Evolutionary conservation across 441 rosid genomes (phyloP).

Genomic region (Pelargonium hybrid): DNA sequence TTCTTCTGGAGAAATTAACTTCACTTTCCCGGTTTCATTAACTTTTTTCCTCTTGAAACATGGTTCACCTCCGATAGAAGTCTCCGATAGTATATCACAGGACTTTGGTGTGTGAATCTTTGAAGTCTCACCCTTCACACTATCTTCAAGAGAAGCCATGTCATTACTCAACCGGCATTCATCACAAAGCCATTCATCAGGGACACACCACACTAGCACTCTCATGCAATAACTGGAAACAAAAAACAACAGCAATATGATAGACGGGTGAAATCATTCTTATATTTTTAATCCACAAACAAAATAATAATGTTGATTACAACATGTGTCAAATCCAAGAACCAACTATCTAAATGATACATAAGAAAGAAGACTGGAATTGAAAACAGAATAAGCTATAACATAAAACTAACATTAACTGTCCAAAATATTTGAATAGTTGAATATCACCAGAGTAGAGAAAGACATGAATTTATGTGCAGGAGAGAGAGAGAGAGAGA

Average conservation of each 20-base stretch:
- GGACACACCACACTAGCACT: background rate
- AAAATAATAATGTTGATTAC: background rate
- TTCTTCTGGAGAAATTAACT: conserved; percentile 33
- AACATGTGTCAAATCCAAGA: background rate
- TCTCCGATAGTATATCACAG: conserved; percentile 13
- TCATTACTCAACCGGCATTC: conserved; percentile 18
- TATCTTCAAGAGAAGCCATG: conserved; percentile 16
- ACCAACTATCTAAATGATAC: background rate
- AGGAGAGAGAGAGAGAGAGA: background rate
- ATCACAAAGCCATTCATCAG: conserved; percentile 39
- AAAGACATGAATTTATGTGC: background rate
- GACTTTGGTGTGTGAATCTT: conserved; percentile 13
- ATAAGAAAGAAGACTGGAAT: background rate
- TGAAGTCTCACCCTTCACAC: conserved; percentile 9
- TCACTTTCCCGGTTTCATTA: conserved; percentile 30
- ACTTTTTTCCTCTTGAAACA: conserved; percentile 19
- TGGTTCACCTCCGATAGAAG: conserved; percentile 12
- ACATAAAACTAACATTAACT: background rate
- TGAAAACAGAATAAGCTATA: too few relatives aligned
- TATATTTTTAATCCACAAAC: background rate
- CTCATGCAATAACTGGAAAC: conserved; percentile 40
- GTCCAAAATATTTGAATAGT: background rate
- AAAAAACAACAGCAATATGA: background rate
- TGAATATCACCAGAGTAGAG: background rate
- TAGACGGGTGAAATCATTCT: background rate